phyloP scores from a whole-genome alignment of 495 filamentous ascomycete genomes.

The Cudoniella acicularis region DNA sequence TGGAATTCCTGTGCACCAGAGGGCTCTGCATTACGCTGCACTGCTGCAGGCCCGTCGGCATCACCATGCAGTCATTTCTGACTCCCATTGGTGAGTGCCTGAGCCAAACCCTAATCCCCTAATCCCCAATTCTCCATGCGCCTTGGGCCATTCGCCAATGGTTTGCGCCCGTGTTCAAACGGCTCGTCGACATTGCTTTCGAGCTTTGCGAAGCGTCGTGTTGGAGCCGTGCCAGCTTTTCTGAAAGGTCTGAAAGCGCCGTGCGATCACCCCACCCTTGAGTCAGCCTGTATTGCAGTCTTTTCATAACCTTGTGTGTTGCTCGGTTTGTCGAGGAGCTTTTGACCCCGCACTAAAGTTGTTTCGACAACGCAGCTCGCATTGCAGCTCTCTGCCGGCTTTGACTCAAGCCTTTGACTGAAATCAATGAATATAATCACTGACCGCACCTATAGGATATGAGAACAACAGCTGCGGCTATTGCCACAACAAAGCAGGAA shows the following conservation, averaged over 20 bases:
- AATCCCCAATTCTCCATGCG: neutral
- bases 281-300: neutral
- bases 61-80: slow-evolving; percentile 10
- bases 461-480: slow-evolving; percentile 24
- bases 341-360: neutral
- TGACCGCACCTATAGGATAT: slow-evolving; percentile 24
- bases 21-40: neutral
- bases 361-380: neutral
- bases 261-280: neutral
- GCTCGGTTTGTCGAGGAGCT: neutral
- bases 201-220: neutral
- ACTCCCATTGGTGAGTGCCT: slow-evolving; percentile 26
- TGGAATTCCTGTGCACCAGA: slow-evolving; percentile 5
- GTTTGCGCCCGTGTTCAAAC: slow-evolving; percentile 21
- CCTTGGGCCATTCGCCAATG: slow-evolving; percentile 20
- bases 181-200: slow-evolving; percentile 22
- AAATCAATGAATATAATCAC: slow-evolving; percentile 19
- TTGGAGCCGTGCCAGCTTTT: neutral
- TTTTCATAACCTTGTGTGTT: neutral
- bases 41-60: too few relatives aligned
- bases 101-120: neutral
- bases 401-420: slow-evolving; percentile 14
- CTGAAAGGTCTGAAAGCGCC: slow-evolving; percentile 5
- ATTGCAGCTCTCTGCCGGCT: neutral
- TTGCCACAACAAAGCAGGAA: slow-evolving; percentile 18